These are phyloP conservation scores for Phaeolepiota aurea DNA, from an alignment of 768 basidiomycete species.

Conservation along the genomic window DNA sequence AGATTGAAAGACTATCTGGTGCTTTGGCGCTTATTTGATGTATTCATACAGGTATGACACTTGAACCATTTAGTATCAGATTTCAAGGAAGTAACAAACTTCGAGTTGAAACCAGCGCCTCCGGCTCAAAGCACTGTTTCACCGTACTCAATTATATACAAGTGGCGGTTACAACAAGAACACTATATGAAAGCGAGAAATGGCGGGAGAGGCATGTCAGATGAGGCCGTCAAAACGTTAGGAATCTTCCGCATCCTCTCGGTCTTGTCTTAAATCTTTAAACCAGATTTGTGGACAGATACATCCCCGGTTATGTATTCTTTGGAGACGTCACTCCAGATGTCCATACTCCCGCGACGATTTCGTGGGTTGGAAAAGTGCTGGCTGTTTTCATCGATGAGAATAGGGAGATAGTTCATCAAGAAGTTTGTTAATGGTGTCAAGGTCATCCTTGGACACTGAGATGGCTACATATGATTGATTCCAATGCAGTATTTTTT, in stretches of 20 bases:
- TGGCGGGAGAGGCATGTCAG: constrained; percentile 85
- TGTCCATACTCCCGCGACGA: constrained; percentile 3
- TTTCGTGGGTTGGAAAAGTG: constrained; percentile 29
- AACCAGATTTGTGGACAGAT: constrained; percentile 78
- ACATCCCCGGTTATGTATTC: constrained; percentile 91
- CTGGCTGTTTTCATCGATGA: constrained; percentile 49
- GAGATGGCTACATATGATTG: no score
- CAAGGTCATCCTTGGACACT: no score
- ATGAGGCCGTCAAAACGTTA: constrained; percentile 61
- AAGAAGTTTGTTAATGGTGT: constrained; percentile 31
- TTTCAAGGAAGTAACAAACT: neutral
- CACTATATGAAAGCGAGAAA: constrained; percentile 80
- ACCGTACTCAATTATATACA: constrained; percentile 56
- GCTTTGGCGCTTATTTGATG: constrained; percentile 67
- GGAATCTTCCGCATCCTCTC: constrained; percentile 20
- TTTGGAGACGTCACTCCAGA: constrained; percentile 44
- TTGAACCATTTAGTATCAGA: constrained; percentile 1
- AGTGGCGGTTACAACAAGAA: constrained; percentile 88
- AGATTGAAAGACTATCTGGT: constrained; percentile 48
- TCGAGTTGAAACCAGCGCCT: constrained; percentile 21
- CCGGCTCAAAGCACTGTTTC: constrained; percentile 17
- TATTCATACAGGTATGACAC: constrained; percentile 63
- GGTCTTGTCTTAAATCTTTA: neutral
- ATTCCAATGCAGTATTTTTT: no score
- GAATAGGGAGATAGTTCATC: constrained; percentile 35